Percentiles rank a stretch among this genome's conserved stretches.
These are phyloP conservation scores for Phytophthora tentaculata DNA, from an alignment of 352 stramenopile species.

Conservation along the genomic window DNA sequence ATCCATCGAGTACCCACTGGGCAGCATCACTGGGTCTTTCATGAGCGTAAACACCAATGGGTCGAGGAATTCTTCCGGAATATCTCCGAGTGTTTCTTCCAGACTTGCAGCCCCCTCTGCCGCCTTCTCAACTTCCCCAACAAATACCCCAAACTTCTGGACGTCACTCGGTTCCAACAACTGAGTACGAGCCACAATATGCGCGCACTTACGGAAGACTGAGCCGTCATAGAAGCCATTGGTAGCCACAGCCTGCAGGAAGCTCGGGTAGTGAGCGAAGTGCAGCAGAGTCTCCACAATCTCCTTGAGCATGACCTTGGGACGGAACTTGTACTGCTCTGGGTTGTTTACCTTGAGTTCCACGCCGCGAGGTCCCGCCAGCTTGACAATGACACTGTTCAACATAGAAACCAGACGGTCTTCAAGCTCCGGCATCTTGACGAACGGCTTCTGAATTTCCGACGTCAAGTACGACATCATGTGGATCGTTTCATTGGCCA, in stretches of 20 bases:
- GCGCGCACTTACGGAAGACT: slow-evolving; percentile 77
- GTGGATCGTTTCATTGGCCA: slow-evolving; percentile 98
- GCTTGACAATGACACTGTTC: slow-evolving; percentile 95
- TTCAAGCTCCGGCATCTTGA: slow-evolving; percentile 93
- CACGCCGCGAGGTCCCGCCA: slow-evolving; percentile 92
- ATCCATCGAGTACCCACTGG: slow-evolving; percentile 93
- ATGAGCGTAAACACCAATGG: slow-evolving; percentile 96
- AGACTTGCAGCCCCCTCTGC: slow-evolving; percentile 54
- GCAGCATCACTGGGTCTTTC: slow-evolving; percentile 95
- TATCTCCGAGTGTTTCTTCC: slow-evolving; percentile 90
- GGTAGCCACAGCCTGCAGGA: slow-evolving; percentile 91
- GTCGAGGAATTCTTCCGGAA: slow-evolving; percentile 97
- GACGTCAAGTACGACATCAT: slow-evolving; percentile 98
- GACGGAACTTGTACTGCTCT: slow-evolving; percentile 98
- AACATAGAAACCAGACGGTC: slow-evolving; percentile 96
- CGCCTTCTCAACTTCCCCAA: slow-evolving; percentile 54
- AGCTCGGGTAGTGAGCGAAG: slow-evolving; percentile 92
- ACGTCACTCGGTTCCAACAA: slow-evolving; percentile 53
- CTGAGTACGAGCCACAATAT: slow-evolving; percentile 74
- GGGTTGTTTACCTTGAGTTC: slow-evolving; percentile 98
- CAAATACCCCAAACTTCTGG: slow-evolving; percentile 65
- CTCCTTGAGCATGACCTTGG: slow-evolving; percentile 97
- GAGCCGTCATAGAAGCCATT: slow-evolving; percentile 87
- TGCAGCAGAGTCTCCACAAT: slow-evolving; percentile 96
- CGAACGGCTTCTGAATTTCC: slow-evolving; percentile 94